These are phyloP conservation scores for Chenopodium album DNA, from an alignment of 148 eudicot species.

Conservation along the genomic window DNA sequence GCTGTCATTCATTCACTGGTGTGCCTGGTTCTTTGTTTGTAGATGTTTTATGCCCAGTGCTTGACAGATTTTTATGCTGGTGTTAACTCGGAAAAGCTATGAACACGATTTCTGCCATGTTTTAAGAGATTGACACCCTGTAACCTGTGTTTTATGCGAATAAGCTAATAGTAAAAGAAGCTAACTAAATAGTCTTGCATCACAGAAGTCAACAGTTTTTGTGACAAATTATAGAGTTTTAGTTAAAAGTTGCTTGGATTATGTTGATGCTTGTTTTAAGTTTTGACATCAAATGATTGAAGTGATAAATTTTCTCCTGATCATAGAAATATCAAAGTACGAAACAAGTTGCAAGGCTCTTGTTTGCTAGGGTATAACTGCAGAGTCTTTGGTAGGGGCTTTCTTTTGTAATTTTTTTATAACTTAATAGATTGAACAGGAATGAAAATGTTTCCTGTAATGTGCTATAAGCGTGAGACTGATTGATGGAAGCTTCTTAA, in stretches of 20 bases:
- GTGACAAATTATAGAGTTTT: not conserved
- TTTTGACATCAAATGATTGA: not conserved
- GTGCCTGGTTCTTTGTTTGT: not conserved
- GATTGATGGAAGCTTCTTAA: not conserved
- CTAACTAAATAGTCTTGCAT: too few relatives aligned
- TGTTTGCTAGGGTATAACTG: not conserved
- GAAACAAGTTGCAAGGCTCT: too few relatives aligned
- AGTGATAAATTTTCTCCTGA: not conserved
- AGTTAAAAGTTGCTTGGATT: not conserved
- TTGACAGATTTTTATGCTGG: too few relatives aligned
- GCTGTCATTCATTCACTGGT: conserved; percentile 8
- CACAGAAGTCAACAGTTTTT: too few relatives aligned
- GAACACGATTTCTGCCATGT: too few relatives aligned
- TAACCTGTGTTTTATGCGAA: not conserved
- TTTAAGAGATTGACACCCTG: not conserved
- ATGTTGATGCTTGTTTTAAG: not conserved
- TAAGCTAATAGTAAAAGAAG: too few relatives aligned
- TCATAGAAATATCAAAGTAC: too few relatives aligned
- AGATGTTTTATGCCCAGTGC: not conserved
- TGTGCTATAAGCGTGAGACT: too few relatives aligned
- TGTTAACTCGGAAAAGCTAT: too few relatives aligned
- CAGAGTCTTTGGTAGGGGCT: not conserved
- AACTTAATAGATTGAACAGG: not conserved
- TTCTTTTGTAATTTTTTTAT: too few relatives aligned
- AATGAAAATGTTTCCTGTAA: not conserved